These are phyloP conservation scores for Sporothrix humicola DNA, from an alignment of 2,329 filamentous ascomycete genomes.

Conservation along the genomic window DNA sequence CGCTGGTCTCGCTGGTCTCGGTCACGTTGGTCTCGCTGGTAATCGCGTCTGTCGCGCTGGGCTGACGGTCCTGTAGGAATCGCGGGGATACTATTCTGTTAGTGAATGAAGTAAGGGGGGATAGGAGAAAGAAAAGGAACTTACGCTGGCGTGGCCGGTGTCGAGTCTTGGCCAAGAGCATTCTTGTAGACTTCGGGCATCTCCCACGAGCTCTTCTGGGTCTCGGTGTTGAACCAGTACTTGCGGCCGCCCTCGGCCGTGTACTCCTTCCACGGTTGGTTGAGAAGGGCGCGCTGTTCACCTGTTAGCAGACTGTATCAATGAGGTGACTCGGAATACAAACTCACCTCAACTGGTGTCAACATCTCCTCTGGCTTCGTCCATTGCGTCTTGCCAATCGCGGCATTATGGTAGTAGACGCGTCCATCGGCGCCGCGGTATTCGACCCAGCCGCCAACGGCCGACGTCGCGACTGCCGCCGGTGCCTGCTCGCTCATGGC, in stretches of 20 bases:
- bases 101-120: not conserved
- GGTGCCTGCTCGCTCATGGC: constrained; percentile 63
- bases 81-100: constrained; percentile 41
- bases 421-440: constrained; percentile 81
- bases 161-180: constrained; percentile 66
- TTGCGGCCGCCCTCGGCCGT: constrained; percentile 83
- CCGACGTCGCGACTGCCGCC: constrained; percentile 12
- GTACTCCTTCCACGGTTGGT: constrained; percentile 92
- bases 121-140: constrained; percentile 35
- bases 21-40: constrained; percentile 29
- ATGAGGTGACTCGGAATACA: too few relatives aligned
- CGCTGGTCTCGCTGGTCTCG: constrained; percentile 30
- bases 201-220: constrained; percentile 91
- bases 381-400: constrained; percentile 91
- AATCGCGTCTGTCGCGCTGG: constrained; percentile 36
- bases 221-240: constrained; percentile 95
- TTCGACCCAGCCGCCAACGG: constrained; percentile 71
- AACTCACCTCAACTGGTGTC: constrained; percentile 74
- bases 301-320: constrained; percentile 39
- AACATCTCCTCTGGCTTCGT: constrained; percentile 90
- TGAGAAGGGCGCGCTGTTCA: constrained; percentile 73
- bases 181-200: constrained; percentile 84
- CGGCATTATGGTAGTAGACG: constrained; percentile 87
- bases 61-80: constrained; percentile 47
- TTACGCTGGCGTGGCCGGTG: constrained; percentile 53